Conservation (phyloP, 495 filamentous ascomycete genomes). For the Halenospora varia region DNA sequence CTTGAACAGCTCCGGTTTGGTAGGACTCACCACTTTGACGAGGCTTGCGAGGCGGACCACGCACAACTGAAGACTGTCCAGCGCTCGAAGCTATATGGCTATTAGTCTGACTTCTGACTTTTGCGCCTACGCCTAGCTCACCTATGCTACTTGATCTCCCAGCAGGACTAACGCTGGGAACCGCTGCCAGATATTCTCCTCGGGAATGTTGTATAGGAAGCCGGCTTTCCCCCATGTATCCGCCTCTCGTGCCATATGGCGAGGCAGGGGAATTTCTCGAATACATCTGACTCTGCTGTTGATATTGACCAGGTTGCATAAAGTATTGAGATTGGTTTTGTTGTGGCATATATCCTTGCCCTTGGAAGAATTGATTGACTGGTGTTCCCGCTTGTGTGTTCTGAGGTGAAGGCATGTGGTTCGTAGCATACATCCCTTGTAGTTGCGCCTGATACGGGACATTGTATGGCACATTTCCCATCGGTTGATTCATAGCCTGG, state of each 20-base stretch:
- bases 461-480: conserved; percentile 37
- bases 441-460: conserved; percentile 16
- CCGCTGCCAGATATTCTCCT: too few relatives aligned
- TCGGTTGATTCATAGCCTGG: conserved; percentile 30
- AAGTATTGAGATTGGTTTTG: conserved; percentile 12
- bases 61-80: conserved; percentile 49
- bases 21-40: conserved; percentile 23
- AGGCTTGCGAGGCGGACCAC: conserved; percentile 89
- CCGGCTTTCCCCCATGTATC: too few relatives aligned
- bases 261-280: not conserved
- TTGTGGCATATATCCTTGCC: conserved; percentile 12
- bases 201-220: too few relatives aligned
- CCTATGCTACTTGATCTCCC: conserved; percentile 16
- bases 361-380: conserved; percentile 16
- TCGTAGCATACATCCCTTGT: conserved; percentile 17
- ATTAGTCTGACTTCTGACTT: too few relatives aligned
- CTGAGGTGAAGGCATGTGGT: not conserved
- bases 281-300: conserved; percentile 15
- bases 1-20: conserved; percentile 12
- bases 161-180: not conserved
- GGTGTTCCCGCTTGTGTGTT: not conserved
- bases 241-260: conserved; percentile 16
- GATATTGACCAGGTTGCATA: conserved; percentile 13
- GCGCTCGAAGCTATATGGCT: conserved; percentile 31
- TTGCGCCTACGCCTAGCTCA: conserved; percentile 10